Base-by-base conservation (phyloP, 805 yeast genomes). In the Ogataea henricii region DNA sequence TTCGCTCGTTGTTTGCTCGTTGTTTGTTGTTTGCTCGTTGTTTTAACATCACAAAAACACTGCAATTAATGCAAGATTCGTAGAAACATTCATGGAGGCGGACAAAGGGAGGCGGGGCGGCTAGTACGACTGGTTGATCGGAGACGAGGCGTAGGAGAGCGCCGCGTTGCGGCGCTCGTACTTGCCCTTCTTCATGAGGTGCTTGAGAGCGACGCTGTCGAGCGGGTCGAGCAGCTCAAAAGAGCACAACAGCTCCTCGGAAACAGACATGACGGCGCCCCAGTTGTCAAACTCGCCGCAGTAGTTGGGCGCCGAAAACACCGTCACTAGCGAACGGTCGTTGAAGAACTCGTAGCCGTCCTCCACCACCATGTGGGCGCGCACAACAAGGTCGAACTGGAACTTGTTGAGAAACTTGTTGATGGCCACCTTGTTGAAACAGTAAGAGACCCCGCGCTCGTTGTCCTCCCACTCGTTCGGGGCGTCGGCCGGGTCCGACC, bases 241-340 rank as follows among this genome's bases (percentile, higher is more conserved):
- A 52, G 94, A 85, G 68, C 99, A 92, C 48, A 94, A 72, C 55
- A 92, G 74, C 59, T 92, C 97, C 54, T 92, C 97, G 53, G 89
- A 81, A 13, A 92, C 98, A 58, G 95, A 84, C 98, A 92, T 92
- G 4, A 92, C 97, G 2, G 99, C 99, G 20, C 96, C 97, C 96
- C 96, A 89, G 60, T 89, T 89, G 65, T 90, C 89, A 60, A 84
- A 84, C 65, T 84, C 90, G n/a, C 90, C 89, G 60, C 89, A 84
- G 63, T 84, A 84, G 64, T 84, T 84, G 9, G 89, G 90, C 2
- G 90, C 90, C 44, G 83, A 76, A 60, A 84, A 84, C 18, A 84
- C 89, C 0, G 90, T 84, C 20, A 85, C 89, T 54, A 84, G 70
- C 8, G 85, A 79, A 27, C 87, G 69, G 61, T 85, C 88, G 56